phyloP scores from a whole-genome alignment of 257 asterid species.

The Ilex asprella region DNA sequence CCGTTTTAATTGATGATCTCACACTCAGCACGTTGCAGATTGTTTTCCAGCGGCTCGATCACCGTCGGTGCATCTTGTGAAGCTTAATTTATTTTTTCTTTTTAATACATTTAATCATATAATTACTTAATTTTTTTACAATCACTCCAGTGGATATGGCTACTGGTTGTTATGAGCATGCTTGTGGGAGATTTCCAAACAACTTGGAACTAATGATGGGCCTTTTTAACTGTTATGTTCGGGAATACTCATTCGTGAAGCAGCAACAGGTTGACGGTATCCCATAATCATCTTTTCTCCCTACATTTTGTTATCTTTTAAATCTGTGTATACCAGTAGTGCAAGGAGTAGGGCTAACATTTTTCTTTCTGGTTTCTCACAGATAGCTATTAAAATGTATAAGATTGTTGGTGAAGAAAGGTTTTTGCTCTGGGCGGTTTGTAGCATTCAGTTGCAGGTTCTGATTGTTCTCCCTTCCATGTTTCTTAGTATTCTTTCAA shows the following conservation, averaged over 20 bases:
- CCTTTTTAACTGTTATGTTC: conserved; percentile 84
- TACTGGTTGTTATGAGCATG: conserved; percentile 85
- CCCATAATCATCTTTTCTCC: neutral
- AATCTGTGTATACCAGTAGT: neutral
- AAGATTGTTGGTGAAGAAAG: conserved; percentile 82
- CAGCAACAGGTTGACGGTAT: conserved; percentile 84
- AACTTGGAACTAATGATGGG: conserved; percentile 89
- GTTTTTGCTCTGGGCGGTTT: conserved; percentile 95
- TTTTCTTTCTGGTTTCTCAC: conserved; percentile 8
- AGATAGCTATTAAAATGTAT: conserved; percentile 96
- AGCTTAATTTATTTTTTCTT: neutral
- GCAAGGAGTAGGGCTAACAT: neutral
- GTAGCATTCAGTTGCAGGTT: conserved; percentile 99
- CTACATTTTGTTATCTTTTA: neutral
- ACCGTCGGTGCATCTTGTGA: conserved; percentile 39
- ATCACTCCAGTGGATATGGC: conserved; percentile 79
- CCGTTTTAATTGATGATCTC: conserved; percentile 73
- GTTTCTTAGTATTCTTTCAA: neutral
- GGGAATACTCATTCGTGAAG: conserved; percentile 88
- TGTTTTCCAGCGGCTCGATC: conserved; percentile 91
- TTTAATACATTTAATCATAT: conserved; percentile 4
- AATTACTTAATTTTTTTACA: conserved; percentile 9
- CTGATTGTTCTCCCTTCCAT: conserved; percentile 14
- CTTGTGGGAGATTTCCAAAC: conserved; percentile 71
- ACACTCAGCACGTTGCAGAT: conserved; percentile 92